Evolutionary conservation across 2,329 filamentous ascomycete species (phyloP), one percentile per base, ranked within the genome.

Genomic region (Huntiella moniliformis): DNA sequence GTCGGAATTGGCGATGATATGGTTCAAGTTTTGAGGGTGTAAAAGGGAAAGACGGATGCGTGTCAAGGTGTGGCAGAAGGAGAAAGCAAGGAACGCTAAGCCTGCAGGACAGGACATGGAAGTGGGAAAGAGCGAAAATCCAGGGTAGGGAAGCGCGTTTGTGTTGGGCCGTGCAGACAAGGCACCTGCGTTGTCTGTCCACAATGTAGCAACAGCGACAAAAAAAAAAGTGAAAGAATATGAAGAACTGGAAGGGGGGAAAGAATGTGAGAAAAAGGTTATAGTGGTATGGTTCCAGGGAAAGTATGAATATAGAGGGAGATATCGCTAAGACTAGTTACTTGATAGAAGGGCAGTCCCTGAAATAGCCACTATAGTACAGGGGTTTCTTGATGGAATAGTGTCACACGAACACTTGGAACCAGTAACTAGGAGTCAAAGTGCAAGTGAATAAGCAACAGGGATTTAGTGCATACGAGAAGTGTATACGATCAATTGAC

Each of bases 131-230:
- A 32, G 39, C 12, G 37, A 13, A 18, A 38, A 38, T 15, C 28
- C n/a, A 41, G 18, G 39, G 22, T 28, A 32, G 17, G 39, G 32
- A 41, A 28, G 39, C 39, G 39, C 39, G 39, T 41, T 18, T 41
- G 13, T 28, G 22, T 28, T 28, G 22, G 22, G 22, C 22, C 22
- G 22, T 41, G 22, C 39, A 41, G 39, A 28, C 39, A 41, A 28
- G 22, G 22, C 22, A 28, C 22, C 5, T 28, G 22, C 22, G 22
- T 28, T 28, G 22, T 28, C 22, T 28, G 22, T 28, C 22, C 22
- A 28, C 22, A 28, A 28, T 28, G 22, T 28, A 28, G 22, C 22
- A 28, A 28, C 22, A 8, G 22, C 22, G 37, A 39, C 22, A 39
- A 22, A 17, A 39, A 39, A 22, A 17, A 39, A 17, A 39, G 13